Evolutionary conservation across 75 land plant species (phyloP).

Genomic region (Azolla pinnata): DNA sequence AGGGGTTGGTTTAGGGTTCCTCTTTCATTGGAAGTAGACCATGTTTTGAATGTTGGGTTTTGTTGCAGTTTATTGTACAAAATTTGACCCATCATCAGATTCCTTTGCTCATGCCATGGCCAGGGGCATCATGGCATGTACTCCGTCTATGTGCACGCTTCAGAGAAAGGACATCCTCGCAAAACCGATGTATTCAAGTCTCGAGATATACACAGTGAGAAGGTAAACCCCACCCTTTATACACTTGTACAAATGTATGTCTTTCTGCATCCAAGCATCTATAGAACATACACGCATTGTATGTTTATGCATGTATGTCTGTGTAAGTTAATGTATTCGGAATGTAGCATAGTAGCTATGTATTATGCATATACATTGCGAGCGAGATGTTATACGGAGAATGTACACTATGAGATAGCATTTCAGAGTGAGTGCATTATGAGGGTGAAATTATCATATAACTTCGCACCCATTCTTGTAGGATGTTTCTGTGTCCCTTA

Average conservation of each 20-base stretch:
- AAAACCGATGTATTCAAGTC: constrained; percentile 37
- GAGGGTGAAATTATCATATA: too few relatives aligned
- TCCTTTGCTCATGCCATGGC: constrained; percentile 22
- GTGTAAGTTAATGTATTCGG: too few relatives aligned
- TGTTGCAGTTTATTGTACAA: constrained; percentile 4
- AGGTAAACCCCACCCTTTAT: constrained; percentile 33
- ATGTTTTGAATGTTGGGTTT: constrained; percentile 5
- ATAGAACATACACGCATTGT: not conserved
- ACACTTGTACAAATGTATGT: not conserved
- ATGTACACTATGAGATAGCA: too few relatives aligned
- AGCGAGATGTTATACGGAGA: too few relatives aligned
- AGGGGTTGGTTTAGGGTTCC: too few relatives aligned
- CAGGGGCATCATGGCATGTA: constrained; percentile 84
- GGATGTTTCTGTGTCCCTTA: too few relatives aligned
- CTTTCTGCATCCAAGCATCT: not conserved
- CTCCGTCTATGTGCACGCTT: constrained; percentile 86
- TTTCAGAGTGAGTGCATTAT: too few relatives aligned
- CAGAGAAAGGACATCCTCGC: constrained; percentile 40
- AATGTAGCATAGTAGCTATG: too few relatives aligned
- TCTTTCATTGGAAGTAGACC: not conserved
- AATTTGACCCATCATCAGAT: constrained; percentile 6
- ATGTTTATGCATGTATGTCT: not conserved
- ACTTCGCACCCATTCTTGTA: too few relatives aligned
- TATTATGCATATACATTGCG: too few relatives aligned
- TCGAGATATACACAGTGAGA: constrained; percentile 58